These are phyloP conservation scores for Apiospora kogelbergensis DNA, from an alignment of 2,329 filamentous ascomycete species.

Conservation along the genomic window DNA sequence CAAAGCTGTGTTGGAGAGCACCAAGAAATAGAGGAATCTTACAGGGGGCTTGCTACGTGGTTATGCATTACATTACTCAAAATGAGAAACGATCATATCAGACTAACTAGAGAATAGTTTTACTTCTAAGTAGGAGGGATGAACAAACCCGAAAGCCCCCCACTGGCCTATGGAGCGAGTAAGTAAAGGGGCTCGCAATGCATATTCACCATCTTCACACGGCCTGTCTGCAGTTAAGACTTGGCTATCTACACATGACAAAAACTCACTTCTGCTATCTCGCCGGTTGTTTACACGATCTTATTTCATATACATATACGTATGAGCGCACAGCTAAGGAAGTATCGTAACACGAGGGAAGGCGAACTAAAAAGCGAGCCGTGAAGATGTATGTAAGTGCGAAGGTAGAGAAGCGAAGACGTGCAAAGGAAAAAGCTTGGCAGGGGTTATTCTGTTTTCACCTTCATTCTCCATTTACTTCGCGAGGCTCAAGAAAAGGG, in stretches of 20 bases:
- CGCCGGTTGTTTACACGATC: not conserved
- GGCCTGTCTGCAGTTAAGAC: not conserved
- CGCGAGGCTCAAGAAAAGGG: not conserved
- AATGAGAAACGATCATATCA: too few species aligned
- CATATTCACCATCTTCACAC: not conserved
- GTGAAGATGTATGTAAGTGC: not conserved
- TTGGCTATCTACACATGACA: not conserved
- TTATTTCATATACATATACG: not conserved
- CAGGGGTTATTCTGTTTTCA: not conserved
- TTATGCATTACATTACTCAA: too few species aligned
- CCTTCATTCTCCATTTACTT: not conserved
- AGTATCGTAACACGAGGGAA: not conserved
- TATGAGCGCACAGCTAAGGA: not conserved
- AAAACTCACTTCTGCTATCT: not conserved
- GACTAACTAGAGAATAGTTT: too few species aligned
- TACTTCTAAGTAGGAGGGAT: too few species aligned
- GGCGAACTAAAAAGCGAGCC: not conserved
- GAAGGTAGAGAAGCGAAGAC: not conserved
- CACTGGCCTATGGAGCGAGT: not conserved
- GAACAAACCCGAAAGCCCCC: not conserved
- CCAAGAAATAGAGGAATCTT: conserved; percentile 36
- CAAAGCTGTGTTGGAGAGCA: conserved; percentile 86
- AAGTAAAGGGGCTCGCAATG: not conserved
- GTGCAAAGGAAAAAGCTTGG: not conserved
- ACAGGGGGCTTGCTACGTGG: not conserved